Conservation (phyloP, 2,329 filamentous ascomycete species). For the Endoconidiophora laricicola region DNA sequence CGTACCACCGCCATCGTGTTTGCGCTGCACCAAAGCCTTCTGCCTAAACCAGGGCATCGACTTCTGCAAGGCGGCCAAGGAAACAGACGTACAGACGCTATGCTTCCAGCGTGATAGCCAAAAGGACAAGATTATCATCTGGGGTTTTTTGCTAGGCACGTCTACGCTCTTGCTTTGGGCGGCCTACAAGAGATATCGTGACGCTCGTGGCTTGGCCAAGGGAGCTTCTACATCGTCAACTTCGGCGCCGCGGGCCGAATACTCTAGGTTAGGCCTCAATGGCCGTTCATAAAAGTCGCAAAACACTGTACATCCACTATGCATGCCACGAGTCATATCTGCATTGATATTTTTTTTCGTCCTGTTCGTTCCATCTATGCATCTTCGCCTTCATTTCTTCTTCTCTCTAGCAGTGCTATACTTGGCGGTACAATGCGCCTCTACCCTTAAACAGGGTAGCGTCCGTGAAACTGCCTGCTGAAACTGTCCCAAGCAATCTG, state of each 20-base stretch:
- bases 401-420: background rate
- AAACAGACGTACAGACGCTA: conserved; percentile 43
- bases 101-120: conserved; percentile 52
- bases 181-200: conserved; percentile 20
- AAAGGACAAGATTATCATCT: conserved; percentile 51
- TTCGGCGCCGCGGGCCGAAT: conserved; percentile 2
- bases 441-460: too few relatives aligned
- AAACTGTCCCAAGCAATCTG: too few relatives aligned
- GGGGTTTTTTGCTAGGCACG: conserved; percentile 44
- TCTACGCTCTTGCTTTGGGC: conserved; percentile 44
- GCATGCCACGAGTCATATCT: background rate
- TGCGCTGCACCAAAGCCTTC: conserved; percentile 48
- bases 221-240: too few relatives aligned
- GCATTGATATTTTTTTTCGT: background rate
- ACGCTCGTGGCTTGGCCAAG: background rate
- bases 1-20: conserved; percentile 30
- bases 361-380: background rate
- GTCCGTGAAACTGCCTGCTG: too few relatives aligned
- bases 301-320: too few relatives aligned
- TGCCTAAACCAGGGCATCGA: conserved; percentile 43
- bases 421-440: too few relatives aligned
- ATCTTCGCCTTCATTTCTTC: background rate
- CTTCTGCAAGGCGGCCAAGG: conserved; percentile 45
- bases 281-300: too few relatives aligned
- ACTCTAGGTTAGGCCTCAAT: conserved; percentile 1